These are phyloP conservation scores for Wickerhamomyces sp. DNA, from an alignment of 1,139 yeast genomes.

Conservation along the genomic window DNA sequence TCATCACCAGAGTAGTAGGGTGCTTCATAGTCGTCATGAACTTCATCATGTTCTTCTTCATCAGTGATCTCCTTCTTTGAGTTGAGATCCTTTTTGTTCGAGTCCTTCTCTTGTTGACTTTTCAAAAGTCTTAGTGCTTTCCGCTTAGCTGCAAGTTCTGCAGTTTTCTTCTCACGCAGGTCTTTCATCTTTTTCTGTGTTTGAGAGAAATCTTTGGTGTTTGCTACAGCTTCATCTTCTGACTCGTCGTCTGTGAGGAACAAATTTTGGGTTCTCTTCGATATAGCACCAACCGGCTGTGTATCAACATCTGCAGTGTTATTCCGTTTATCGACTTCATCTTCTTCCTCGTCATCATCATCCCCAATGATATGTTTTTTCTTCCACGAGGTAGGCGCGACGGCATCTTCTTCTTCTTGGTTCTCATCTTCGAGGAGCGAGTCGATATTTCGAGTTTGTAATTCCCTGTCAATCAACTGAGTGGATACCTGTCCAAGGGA, in stretches of 20 bases:
- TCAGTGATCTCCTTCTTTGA: constrained; percentile 3
- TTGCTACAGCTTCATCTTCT: constrained; percentile 8
- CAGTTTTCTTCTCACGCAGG: constrained; percentile 14
- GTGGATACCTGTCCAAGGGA: too few relatives aligned
- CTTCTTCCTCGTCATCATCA: background rate
- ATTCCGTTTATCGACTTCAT: too few relatives aligned
- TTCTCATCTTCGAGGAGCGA: too few relatives aligned
- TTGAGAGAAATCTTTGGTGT: too few relatives aligned
- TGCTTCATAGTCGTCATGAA: background rate
- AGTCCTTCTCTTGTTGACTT: constrained; percentile 14
- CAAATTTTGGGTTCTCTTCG: too few relatives aligned
- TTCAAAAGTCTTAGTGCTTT: constrained; percentile 16
- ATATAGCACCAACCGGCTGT: too few relatives aligned
- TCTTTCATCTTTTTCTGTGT: background rate
- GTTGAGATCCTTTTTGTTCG: constrained; percentile 12
- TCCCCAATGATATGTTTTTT: background rate
- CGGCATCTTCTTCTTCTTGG: background rate
- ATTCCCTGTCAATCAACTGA: too few relatives aligned
- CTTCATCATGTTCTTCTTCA: constrained; percentile 5
- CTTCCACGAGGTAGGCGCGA: background rate
- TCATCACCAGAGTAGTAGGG: constrained; percentile 4
- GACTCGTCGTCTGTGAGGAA: constrained; percentile 1
- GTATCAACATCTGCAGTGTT: background rate
- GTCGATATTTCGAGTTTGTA: too few relatives aligned
- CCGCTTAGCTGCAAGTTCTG: constrained; percentile 19